These are phyloP conservation scores for Eleusine coracana DNA, from an alignment of 176 grass and related monocot genomes.

Conservation along the genomic window DNA sequence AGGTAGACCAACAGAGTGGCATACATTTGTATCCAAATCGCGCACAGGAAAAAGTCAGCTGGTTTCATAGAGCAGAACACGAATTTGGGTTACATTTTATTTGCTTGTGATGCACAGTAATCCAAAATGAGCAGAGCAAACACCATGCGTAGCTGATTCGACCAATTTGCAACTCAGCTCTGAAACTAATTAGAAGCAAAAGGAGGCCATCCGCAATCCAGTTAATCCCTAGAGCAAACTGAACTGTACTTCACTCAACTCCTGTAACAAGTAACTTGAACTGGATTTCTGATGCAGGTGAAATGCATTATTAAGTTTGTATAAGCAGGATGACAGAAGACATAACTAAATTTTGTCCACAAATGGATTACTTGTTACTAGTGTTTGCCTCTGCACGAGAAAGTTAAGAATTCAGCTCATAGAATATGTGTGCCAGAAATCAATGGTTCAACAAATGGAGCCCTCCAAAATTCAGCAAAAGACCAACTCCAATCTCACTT, in stretches of 20 bases:
- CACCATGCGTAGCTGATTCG: neutral
- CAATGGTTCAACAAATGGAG: neutral
- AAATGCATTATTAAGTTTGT: neutral
- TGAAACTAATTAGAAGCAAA: slow-evolving; percentile 26
- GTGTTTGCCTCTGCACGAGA: neutral
- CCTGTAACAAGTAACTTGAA: neutral
- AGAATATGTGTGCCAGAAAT: slow-evolving; percentile 11
- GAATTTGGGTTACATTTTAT: neutral
- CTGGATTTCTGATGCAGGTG: slow-evolving; percentile 11
- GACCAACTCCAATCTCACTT: slow-evolving; percentile 30
- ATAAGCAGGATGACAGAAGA: slow-evolving; percentile 1
- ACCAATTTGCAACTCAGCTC: slow-evolving; percentile 1
- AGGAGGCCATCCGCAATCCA: slow-evolving; percentile 12
- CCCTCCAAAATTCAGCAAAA: slow-evolving; percentile 3
- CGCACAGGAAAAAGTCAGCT: neutral
- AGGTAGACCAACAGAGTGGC: slow-evolving; percentile 10
- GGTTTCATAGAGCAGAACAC: slow-evolving; percentile 5
- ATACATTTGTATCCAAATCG: slow-evolving; percentile 3
- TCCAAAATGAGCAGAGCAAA: neutral
- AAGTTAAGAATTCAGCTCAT: slow-evolving; percentile 26
- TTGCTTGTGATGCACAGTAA: neutral
- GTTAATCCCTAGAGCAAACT: slow-evolving; percentile 7
- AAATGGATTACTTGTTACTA: slow-evolving; percentile 5
- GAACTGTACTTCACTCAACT: slow-evolving; percentile 17
- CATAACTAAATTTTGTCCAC: neutral